These are phyloP conservation scores for Plectranthus barbatus DNA, from an alignment of 257 asterid species.

Conservation along the genomic window DNA sequence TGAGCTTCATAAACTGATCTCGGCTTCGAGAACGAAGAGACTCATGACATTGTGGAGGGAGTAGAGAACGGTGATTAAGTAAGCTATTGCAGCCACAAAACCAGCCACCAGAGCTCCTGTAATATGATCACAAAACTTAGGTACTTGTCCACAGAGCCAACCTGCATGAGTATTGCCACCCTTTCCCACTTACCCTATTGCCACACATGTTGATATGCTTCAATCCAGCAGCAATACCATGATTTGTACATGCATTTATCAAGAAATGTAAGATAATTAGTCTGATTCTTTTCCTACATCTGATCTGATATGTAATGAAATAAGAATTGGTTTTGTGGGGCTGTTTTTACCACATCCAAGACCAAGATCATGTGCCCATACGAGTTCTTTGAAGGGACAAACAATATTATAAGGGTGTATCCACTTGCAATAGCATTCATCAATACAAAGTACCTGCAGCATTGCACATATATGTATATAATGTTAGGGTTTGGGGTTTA, in stretches of 20 bases:
- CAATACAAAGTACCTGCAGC: constrained; percentile 56
- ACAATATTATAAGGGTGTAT: constrained; percentile 49
- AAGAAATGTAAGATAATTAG: too few relatives aligned
- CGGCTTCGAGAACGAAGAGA: too few relatives aligned
- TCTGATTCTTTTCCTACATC: too few relatives aligned
- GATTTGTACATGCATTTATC: constrained; percentile 18
- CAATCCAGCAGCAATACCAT: constrained; percentile 44
- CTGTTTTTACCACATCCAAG: constrained; percentile 63
- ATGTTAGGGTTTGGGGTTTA: too few relatives aligned
- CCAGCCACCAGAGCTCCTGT: constrained; percentile 55
- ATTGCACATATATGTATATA: too few relatives aligned
- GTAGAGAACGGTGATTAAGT: too few relatives aligned
- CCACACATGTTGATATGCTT: too few relatives aligned
- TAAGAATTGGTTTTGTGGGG: not conserved
- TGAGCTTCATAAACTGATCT: too few relatives aligned
- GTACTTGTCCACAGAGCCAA: constrained; percentile 83
- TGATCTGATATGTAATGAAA: too few relatives aligned
- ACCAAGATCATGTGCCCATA: constrained; percentile 43
- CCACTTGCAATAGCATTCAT: constrained; percentile 58
- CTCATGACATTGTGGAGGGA: too few relatives aligned
- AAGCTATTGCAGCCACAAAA: too few relatives aligned
- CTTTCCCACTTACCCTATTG: too few relatives aligned
- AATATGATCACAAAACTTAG: constrained; percentile 54
- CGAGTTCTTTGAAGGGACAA: constrained; percentile 40
- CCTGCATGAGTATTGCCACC: constrained; percentile 72